phyloP scores from a whole-genome alignment of 495 filamentous ascomycete genomes.

The Aspergillus coremiiformis region DNA sequence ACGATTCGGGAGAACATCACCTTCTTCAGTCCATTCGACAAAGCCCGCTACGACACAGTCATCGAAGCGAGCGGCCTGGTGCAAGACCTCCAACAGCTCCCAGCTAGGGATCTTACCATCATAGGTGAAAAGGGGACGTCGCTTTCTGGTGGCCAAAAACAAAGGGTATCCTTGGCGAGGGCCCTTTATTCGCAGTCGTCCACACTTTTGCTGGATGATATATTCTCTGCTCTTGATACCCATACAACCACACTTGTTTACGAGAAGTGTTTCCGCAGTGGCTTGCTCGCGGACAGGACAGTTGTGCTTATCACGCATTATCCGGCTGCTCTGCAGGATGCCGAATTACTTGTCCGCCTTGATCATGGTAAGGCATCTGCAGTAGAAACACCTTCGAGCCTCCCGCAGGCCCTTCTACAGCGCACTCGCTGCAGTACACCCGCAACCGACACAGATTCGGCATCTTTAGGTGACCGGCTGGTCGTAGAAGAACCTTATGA shows the following conservation, averaged over 20 bases:
- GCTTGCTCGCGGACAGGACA: slow-evolving; percentile 49
- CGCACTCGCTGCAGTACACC: slow-evolving; percentile 5
- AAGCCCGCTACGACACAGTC: slow-evolving; percentile 43
- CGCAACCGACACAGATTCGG: slow-evolving; percentile 1
- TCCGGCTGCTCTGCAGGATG: slow-evolving; percentile 40
- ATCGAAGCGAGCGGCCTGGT: slow-evolving; percentile 51
- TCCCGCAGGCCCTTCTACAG: not conserved
- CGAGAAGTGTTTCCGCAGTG: slow-evolving; percentile 50
- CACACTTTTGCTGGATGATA: slow-evolving; percentile 54
- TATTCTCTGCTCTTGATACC: slow-evolving; percentile 55
- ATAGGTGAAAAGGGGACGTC: slow-evolving; percentile 58
- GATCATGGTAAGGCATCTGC: slow-evolving; percentile 30
- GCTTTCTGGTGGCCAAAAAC: slow-evolving; percentile 60
- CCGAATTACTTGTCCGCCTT: slow-evolving; percentile 34
- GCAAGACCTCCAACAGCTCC: slow-evolving; percentile 53
- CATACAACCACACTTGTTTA: slow-evolving; percentile 60
- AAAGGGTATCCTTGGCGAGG: slow-evolving; percentile 53
- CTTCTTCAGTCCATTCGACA: slow-evolving; percentile 58
- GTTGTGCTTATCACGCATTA: slow-evolving; percentile 61
- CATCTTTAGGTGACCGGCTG: not conserved
- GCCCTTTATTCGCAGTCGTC: slow-evolving; percentile 55
- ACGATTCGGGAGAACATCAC: slow-evolving; percentile 71
- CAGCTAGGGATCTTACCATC: slow-evolving; percentile 52
- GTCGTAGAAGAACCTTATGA: slow-evolving; percentile 1
- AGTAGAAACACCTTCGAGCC: not conserved